These are phyloP conservation scores for Ramicandelaber brevisporus DNA, from an alignment of 192 early-diverging fungal species.

Conservation along the genomic window DNA sequence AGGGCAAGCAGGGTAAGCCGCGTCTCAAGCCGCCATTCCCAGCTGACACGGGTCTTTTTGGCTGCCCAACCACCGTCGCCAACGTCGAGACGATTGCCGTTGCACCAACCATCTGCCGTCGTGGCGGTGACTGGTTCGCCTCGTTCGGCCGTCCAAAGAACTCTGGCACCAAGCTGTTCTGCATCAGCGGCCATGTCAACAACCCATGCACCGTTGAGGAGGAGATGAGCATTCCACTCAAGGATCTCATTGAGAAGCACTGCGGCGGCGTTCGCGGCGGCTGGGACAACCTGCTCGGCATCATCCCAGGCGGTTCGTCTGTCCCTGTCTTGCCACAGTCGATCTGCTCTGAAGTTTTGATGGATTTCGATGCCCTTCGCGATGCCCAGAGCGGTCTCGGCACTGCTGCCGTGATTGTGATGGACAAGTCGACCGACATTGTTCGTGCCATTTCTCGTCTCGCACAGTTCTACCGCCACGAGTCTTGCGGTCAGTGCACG, in stretches of 20 bases:
- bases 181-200: slow-evolving; percentile 96
- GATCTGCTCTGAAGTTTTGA: slow-evolving; percentile 76
- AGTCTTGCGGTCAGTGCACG: slow-evolving; percentile 97
- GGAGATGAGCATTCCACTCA: slow-evolving; percentile 91
- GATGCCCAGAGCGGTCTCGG: slow-evolving; percentile 85
- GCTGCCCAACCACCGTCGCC: slow-evolving; percentile 98
- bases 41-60: slow-evolving; percentile 92
- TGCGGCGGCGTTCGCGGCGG: slow-evolving; percentile 92
- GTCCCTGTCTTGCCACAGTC: slow-evolving; percentile 66
- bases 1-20: slow-evolving; percentile 98
- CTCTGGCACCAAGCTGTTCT: slow-evolving; percentile 88
- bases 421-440: slow-evolving; percentile 95
- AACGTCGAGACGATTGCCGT: slow-evolving; percentile 99
- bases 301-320: slow-evolving; percentile 92
- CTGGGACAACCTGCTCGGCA: slow-evolving; percentile 94
- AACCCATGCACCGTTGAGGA: slow-evolving; percentile 95
- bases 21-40: slow-evolving; percentile 98
- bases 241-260: slow-evolving; percentile 79
- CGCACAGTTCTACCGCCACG: slow-evolving; percentile 87
- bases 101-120: slow-evolving; percentile 77
- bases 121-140: slow-evolving; percentile 86
- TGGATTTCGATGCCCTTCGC: slow-evolving; percentile 96
- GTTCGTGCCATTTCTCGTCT: slow-evolving; percentile 80
- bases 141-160: slow-evolving; percentile 81
- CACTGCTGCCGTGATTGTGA: slow-evolving; percentile 92